phyloP scores from a whole-genome alignment of 805 yeast species.

The Candida tibetensis region DNA sequence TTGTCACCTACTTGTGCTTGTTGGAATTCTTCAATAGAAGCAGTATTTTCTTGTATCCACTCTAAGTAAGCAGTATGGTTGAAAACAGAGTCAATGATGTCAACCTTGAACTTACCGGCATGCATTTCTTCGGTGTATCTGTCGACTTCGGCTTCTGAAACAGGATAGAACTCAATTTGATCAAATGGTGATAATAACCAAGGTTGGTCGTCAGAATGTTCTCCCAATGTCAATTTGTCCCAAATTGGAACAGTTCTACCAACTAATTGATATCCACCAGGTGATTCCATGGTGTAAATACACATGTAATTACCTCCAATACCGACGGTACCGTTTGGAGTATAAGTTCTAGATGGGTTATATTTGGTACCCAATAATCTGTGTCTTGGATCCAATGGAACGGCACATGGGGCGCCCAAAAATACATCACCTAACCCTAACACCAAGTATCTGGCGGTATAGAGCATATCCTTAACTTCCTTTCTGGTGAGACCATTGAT shows the following conservation, averaged over 20 bases:
- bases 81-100: conserved; percentile 73
- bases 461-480: conserved; percentile 79
- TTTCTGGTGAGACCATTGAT: conserved; percentile 78
- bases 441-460: conserved; percentile 86
- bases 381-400: conserved; percentile 95
- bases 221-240: conserved; percentile 86
- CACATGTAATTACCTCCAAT: conserved; percentile 99
- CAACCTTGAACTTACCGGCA: conserved; percentile 76
- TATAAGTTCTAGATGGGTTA: conserved; percentile 93
- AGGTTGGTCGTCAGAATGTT: conserved; percentile 58
- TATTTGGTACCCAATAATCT: conserved; percentile 89
- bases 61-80: conserved; percentile 74
- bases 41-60: conserved; percentile 74
- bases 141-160: conserved; percentile 79
- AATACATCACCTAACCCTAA: conserved; percentile 96
- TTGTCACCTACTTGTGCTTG: conserved; percentile 74
- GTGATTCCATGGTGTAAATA: conserved; percentile 96
- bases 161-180: conserved; percentile 93
- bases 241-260: conserved; percentile 97
- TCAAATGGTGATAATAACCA: conserved; percentile 93
- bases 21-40: conserved; percentile 68
- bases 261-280: conserved; percentile 96
- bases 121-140: conserved; percentile 65
- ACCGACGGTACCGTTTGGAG: conserved; percentile 97
- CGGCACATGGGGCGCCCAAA: conserved; percentile 98